Evolutionary conservation across 2,329 filamentous ascomycete species (phyloP).

Genomic region (Arthrinium phaeospermum): DNA sequence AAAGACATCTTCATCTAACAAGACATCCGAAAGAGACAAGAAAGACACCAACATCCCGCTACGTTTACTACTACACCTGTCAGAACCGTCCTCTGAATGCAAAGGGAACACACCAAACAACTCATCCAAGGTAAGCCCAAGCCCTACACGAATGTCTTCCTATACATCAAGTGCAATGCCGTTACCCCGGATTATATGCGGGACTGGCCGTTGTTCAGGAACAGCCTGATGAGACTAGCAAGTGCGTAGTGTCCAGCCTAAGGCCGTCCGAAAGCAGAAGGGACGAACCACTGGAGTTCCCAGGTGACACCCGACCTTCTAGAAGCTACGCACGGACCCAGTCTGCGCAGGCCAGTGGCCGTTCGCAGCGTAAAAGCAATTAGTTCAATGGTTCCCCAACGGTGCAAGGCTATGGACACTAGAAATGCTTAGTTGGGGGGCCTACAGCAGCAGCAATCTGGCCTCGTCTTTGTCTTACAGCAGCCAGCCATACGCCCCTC

Average conservation of each 20-base stretch:
- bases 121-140: not conserved
- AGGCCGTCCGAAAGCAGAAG: not conserved
- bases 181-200: not conserved
- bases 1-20: too few species aligned
- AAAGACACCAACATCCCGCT: too few species aligned
- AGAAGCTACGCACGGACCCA: not conserved
- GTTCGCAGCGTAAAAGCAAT: not conserved
- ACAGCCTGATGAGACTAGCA: not conserved
- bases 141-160: not conserved
- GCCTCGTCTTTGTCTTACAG: constrained; percentile 3
- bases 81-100: too few species aligned
- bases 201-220: not conserved
- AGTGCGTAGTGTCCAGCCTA: not conserved
- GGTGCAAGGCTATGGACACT: not conserved
- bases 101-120: too few species aligned
- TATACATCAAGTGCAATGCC: not conserved
- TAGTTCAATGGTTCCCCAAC: not conserved
- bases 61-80: too few species aligned
- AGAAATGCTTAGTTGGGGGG: not conserved
- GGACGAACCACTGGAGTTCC: not conserved
- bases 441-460: constrained; percentile 3
- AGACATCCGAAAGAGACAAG: too few species aligned
- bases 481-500: not conserved
- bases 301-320: not conserved
- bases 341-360: not conserved